phyloP scores from a whole-genome alignment of 2,329 filamentous ascomycete species.

The Penicillium hesseltinei region DNA sequence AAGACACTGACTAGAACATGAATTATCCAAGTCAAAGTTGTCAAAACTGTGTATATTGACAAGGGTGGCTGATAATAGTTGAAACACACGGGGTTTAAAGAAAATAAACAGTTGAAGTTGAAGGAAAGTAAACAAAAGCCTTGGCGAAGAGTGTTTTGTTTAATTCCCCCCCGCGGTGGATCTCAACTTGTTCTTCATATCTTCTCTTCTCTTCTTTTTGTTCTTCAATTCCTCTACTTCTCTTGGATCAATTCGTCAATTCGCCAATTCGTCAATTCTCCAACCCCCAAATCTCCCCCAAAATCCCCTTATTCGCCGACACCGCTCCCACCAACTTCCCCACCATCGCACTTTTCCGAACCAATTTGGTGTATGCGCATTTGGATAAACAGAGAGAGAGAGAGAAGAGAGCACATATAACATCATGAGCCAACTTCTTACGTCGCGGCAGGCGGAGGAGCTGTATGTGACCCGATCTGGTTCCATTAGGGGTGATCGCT shows the following conservation, averaged over 20 bases:
- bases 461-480: conserved; percentile 60
- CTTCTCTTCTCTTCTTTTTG: neutral
- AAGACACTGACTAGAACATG: neutral
- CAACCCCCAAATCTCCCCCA: neutral
- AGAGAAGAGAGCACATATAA: conserved; percentile 22
- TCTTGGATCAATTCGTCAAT: conserved; percentile 1
- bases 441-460: conserved; percentile 79
- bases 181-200: conserved; percentile 10
- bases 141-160: conserved; percentile 27
- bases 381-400: conserved; percentile 13
- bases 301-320: neutral
- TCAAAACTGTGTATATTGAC: neutral
- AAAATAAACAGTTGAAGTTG: conserved; percentile 22
- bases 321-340: conserved; percentile 6
- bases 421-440: conserved; percentile 71
- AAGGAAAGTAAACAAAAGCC: conserved; percentile 29
- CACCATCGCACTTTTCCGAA: conserved; percentile 1
- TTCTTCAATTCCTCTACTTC: neutral
- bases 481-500: conserved; percentile 7
- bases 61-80: neutral
- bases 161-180: conserved; percentile 27
- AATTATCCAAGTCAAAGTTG: neutral
- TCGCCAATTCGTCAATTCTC: neutral
- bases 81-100: neutral
- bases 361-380: conserved; percentile 21